phyloP scores from a whole-genome alignment of 208 protist genomes.

The Crithidia mellificae region DNA sequence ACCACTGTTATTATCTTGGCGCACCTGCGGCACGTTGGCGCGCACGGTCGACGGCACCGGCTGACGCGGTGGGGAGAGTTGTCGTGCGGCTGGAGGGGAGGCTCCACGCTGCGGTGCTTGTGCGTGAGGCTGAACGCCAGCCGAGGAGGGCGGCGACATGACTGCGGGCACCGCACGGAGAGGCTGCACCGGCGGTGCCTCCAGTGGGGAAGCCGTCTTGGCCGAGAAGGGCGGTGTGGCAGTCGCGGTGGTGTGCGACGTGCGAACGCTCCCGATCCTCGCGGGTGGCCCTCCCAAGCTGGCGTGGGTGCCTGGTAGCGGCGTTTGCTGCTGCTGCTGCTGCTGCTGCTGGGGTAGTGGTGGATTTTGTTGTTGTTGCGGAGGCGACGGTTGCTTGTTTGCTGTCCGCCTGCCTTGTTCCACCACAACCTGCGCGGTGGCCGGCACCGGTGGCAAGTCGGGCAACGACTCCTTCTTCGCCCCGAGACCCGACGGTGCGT shows the following conservation, averaged over 20 bases:
- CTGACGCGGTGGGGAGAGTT: not conserved
- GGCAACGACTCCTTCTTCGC: slow-evolving; percentile 3
- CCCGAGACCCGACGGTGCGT: not conserved
- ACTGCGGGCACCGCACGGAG: not conserved
- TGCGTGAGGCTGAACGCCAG: not conserved
- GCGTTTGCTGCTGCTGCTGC: not conserved
- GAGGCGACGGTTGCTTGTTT: not conserved
- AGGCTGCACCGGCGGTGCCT: not conserved
- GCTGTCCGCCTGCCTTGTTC: slow-evolving; percentile 12
- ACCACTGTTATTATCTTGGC: not conserved
- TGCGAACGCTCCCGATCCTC: not conserved
- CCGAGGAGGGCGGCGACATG: not conserved
- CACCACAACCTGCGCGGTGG: slow-evolving; percentile 16
- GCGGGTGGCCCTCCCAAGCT: not conserved
- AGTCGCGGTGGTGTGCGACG: not conserved
- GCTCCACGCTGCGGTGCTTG: not conserved
- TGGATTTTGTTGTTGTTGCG: not conserved
- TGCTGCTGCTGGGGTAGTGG: too few species aligned
- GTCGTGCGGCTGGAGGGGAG: not conserved
- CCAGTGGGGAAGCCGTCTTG: slow-evolving; percentile 4
- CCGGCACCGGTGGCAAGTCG: slow-evolving; percentile 9
- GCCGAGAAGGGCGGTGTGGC: not conserved
- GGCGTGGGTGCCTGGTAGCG: not conserved
- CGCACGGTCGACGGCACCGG: not conserved
- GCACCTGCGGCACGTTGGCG: not conserved